Evolutionary conservation across 2,329 filamentous ascomycete genomes (phyloP), one percentile per base, ranked within the genome.

Genomic region (Colletotrichum euphorbiae): DNA sequence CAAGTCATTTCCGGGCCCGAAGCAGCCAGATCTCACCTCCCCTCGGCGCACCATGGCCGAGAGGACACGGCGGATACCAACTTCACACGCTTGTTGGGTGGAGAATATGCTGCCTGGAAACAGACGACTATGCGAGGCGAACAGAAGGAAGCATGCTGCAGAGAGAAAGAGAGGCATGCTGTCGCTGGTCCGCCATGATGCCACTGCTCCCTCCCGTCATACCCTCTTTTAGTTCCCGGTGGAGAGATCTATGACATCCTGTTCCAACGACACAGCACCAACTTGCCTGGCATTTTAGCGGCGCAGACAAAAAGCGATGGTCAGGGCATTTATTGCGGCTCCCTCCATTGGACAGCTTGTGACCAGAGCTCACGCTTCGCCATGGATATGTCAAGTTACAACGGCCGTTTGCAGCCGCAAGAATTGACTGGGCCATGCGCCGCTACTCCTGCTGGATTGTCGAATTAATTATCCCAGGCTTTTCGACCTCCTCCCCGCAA

Each of bases 341-440:
- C 55, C 60, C 61, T 24, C 43, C 40, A 69, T 69, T 69, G 66
- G 66, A 46, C 55, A 13, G 36, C 17, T 50, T 31, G n/a, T 45
- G 31, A 48, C 61, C 42, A 59, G 54, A 54, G 42, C 48, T 66
- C 42, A 8, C 43, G 24, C 46, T 43, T 24, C 54, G 24, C 62
- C 66, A 68, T 69, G 61, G 61, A 21, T 69, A 55, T 69, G 48
- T 60, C 61, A 65, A 66, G 61, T 55, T 65, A 42, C 43, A 69
- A 69, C 67, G 62, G 67, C 43, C 62, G 56, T 56, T 62, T 67
- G 67, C 67, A 67, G 67, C 67, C 45, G 62, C 56, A 62, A 45
- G 36, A 67, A 13, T 43, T 62, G 19, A 45, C 42, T 54, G 62
- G 63, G 62, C 57, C 28, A 45, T 38, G 62, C 67, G 62, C 57